phyloP scores from a whole-genome alignment of 495 filamentous ascomycete species.

The Aspergillus bertholletiae region DNA sequence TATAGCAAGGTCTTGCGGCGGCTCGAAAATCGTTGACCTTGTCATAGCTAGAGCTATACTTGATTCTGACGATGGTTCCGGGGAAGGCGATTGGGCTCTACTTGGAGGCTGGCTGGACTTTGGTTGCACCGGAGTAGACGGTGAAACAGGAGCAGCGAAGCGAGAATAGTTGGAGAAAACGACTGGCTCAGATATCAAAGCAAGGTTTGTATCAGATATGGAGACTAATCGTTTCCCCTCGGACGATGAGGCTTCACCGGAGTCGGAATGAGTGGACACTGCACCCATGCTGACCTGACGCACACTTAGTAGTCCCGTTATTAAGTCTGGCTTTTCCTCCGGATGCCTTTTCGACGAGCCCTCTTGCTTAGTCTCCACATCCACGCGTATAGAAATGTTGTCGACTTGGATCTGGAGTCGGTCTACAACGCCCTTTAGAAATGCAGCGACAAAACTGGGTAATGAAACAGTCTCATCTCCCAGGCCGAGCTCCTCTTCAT shows the following conservation, averaged over 20 bases:
- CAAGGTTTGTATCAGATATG: conserved; percentile 58
- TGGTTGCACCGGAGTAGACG: conserved; percentile 48
- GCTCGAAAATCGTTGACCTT: conserved; percentile 39
- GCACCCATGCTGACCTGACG: conserved; percentile 64
- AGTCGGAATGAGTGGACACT: conserved; percentile 43
- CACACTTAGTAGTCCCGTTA: conserved; percentile 63
- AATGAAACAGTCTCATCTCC: conserved; percentile 74
- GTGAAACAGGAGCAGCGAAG: conserved; percentile 56
- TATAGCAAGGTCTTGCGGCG: conserved; percentile 11
- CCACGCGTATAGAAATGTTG: conserved; percentile 62
- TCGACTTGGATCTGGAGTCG: conserved; percentile 69
- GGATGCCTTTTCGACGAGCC: conserved; percentile 36
- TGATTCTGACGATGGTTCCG: conserved; percentile 23
- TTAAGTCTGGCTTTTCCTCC: conserved; percentile 42
- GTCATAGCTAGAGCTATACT: conserved; percentile 36
- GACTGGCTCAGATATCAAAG: conserved; percentile 67
- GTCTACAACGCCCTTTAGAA: conserved; percentile 79
- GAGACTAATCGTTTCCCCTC: conserved; percentile 63
- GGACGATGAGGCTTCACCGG: conserved; percentile 22
- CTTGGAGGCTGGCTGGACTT: conserved; percentile 32
- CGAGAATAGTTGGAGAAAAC: conserved; percentile 65
- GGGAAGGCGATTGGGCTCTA: conserved; percentile 28
- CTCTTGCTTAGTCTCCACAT: conserved; percentile 51
- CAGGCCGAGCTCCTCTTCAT: conserved; percentile 59
- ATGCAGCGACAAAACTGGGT: conserved; percentile 76